Evolutionary conservation across 1,284 basidiomycete species (phyloP).

Genomic region (Polyporus tsugae): DNA sequence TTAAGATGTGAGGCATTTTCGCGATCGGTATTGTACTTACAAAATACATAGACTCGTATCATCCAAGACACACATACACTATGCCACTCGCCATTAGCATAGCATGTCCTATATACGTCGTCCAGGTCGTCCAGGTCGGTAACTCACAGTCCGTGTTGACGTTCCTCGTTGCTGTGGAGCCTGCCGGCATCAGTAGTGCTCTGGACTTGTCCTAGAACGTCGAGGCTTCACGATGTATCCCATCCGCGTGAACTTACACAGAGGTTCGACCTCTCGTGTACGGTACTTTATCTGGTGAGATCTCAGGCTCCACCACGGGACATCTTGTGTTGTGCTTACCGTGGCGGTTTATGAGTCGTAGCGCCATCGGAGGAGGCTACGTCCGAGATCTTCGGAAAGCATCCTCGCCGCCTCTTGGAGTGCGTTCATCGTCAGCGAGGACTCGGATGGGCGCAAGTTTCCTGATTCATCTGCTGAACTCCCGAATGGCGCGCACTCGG

Average conservation of each 20-base stretch:
- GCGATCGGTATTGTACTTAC: background rate
- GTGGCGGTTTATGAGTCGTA: background rate
- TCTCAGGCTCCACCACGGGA: background rate
- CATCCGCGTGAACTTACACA: background rate
- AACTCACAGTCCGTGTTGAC: background rate
- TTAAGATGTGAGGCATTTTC: background rate
- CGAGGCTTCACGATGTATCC: background rate
- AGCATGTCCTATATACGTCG: background rate
- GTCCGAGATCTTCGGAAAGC: background rate
- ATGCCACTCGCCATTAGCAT: background rate
- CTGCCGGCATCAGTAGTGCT: slow-evolving; percentile 1
- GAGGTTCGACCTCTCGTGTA: background rate
- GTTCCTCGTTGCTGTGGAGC: slow-evolving; percentile 3
- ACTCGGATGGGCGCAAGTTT: background rate
- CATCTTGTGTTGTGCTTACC: background rate
- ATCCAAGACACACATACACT: background rate
- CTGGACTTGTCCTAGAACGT: background rate
- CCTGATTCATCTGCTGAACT: background rate
- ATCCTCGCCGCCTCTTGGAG: background rate
- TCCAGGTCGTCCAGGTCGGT: background rate
- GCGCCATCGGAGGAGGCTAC: background rate
- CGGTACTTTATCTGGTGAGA: background rate
- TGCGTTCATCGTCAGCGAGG: background rate
- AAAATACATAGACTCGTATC: background rate
- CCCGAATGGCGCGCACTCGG: background rate